Evolutionary conservation across 2,329 filamentous ascomycete species (phyloP), one percentile per base, ranked within the genome.

Genomic region (Lachnellula willkommii): DNA sequence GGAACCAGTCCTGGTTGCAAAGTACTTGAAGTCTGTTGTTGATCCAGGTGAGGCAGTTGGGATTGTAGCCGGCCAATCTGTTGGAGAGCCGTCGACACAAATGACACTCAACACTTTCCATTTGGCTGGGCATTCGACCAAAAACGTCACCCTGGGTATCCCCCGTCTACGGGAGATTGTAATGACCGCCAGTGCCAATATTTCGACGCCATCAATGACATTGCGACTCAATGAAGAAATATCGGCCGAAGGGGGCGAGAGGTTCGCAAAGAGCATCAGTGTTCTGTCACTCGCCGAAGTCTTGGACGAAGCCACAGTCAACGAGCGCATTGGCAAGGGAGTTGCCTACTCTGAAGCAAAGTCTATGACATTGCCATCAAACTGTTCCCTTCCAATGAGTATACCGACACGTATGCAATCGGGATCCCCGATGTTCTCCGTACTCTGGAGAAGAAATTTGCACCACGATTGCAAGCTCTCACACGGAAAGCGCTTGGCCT

Each of bases 101-200:
- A 99, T 99, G 95, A 99, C 95, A 7, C 77, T 99, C 54, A 99
- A 99, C 75, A 99, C 95, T 28, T 99, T 99, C 83, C 94, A 99
- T 81, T 89, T 99, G 82, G 94, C 94, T 72, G 94, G 94, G 69
- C 93, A 97, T 78, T 92, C 94, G 20, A 88, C 94, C 32, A 97
- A 96, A 79, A 99, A 99, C 81, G 95, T 99, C 69, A 99, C 94
- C 0, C 82, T 96, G 20, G 94, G 94, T 89, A 97, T 99, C 69
- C 94, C 94, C 57, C 90, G 94, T 75, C 81, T 99, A 20, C 83
- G 94, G 75, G 94, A 99, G 80, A 96, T 99, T 66, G 82, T 99
- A 63, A 99, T 99, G 94, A 97, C 94, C 49, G 94, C 94, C 26
- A 94, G 89, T 69, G 82, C 85, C 51, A 82, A 87, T 47, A 96